phyloP scores from a whole-genome alignment of 495 filamentous ascomycete genomes.

The Aspergillus mulundensis region DNA sequence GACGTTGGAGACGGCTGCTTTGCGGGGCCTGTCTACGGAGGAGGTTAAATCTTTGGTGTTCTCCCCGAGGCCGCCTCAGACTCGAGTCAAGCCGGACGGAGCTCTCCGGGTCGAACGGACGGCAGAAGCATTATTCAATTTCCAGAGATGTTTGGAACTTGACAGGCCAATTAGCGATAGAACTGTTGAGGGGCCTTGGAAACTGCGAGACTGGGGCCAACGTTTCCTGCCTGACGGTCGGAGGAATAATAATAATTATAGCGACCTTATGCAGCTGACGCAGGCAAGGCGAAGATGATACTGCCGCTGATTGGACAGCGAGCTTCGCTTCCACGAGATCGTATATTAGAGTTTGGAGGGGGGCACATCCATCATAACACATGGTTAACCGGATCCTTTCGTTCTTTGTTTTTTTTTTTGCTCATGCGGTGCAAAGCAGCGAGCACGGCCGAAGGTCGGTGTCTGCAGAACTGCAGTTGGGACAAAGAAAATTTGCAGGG shows the following conservation, averaged over 20 bases:
- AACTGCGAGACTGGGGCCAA: background rate
- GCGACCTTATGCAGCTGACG: constrained; percentile 3
- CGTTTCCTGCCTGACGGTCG: constrained; percentile 1
- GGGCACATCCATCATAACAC: constrained; percentile 9
- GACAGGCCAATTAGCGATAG: background rate
- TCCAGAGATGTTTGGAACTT: background rate
- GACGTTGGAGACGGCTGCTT: background rate
- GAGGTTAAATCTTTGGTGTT: background rate
- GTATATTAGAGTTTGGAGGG: constrained; percentile 22
- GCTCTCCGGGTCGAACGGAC: background rate
- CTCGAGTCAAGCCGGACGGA: background rate
- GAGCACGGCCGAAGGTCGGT: background rate
- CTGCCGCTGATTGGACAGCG: constrained; percentile 10
- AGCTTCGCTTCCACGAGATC: constrained; percentile 22
- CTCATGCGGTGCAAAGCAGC: background rate
- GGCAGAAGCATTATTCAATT: background rate
- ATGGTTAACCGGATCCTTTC: constrained; percentile 13
- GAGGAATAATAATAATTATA: background rate
- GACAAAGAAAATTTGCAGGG: background rate
- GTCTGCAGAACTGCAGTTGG: background rate
- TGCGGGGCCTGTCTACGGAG: constrained; percentile 1
- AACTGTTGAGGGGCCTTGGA: background rate
- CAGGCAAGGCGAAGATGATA: background rate
- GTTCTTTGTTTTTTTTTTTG: background rate
- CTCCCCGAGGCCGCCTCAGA: background rate